A percentile compares a stretch with the other conserved stretches of the same genome.
Evolutionary conservation across 371 early-diverging fungal genomes (phyloP).

Genomic region (Vairimorpha necatrix): DNA sequence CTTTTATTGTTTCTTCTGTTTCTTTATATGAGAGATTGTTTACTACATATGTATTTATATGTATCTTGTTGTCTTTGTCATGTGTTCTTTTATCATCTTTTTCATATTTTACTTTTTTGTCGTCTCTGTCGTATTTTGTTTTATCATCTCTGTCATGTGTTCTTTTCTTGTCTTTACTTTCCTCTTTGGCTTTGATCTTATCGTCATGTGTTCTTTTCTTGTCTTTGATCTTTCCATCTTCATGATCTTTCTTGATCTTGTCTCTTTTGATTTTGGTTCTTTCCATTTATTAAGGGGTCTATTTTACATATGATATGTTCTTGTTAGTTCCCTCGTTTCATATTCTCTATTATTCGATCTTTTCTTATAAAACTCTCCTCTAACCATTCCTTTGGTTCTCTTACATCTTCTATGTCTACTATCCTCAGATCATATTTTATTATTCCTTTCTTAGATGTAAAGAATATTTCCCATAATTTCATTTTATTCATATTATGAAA

Average conservation of each 20-base stretch:
- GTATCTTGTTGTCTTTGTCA: not conserved
- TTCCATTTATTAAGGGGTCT: constrained; percentile 5
- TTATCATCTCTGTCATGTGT: constrained; percentile 5
- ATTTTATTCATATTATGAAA: constrained; percentile 46
- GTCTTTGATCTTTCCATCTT: not conserved
- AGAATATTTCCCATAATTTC: constrained; percentile 38
- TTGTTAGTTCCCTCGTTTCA: constrained; percentile 14
- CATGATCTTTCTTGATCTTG: not conserved
- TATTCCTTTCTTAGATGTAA: constrained; percentile 23
- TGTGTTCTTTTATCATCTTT: not conserved
- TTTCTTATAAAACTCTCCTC: constrained; percentile 57
- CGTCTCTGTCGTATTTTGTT: constrained; percentile 1
- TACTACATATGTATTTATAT: constrained; percentile 48
- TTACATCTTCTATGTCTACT: constrained; percentile 26
- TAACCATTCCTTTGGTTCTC: constrained; percentile 49
- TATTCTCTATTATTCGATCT: constrained; percentile 53
- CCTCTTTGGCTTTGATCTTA: not conserved
- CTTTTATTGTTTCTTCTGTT: constrained; percentile 50
- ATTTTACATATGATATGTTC: not conserved
- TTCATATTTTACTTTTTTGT: not conserved
- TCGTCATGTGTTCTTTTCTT: not conserved
- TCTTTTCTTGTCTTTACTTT: too few relatives aligned
- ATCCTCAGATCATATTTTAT: constrained; percentile 39
- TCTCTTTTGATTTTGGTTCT: not conserved
- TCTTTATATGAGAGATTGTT: constrained; percentile 57